Evolutionary conservation across 2,329 filamentous ascomycete species (phyloP).

Genomic region (Scedosporium minutisporum): DNA sequence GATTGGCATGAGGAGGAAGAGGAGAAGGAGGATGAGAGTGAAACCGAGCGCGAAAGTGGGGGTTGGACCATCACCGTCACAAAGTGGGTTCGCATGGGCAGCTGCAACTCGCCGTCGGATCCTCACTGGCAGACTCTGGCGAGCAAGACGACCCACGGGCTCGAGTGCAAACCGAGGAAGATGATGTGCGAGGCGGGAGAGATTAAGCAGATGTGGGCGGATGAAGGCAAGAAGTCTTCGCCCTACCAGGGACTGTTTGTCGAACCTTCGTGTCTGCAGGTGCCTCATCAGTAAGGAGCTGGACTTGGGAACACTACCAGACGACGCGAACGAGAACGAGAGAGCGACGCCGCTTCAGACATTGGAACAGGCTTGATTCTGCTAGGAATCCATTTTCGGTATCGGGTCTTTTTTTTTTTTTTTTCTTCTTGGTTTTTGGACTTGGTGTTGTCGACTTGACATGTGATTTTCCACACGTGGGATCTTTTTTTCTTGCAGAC

Average conservation of each 20-base stretch:
- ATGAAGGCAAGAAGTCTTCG: not conserved
- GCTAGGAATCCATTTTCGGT: too few species aligned
- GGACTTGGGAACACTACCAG: not conserved
- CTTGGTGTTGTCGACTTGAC: too few species aligned
- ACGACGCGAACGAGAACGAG: not conserved
- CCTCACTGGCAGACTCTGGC: not conserved
- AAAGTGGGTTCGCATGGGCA: conserved; percentile 5
- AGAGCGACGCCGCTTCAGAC: not conserved
- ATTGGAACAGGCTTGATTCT: too few species aligned
- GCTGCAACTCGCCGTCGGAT: conserved; percentile 5
- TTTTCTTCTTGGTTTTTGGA: too few species aligned
- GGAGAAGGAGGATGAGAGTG: not conserved
- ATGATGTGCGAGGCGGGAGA: conserved; percentile 2
- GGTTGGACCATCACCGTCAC: conserved; percentile 4
- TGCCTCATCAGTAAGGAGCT: not conserved
- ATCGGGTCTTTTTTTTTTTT: too few species aligned
- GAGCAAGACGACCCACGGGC: not conserved
- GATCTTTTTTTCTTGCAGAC: too few species aligned
- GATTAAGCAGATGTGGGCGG: conserved; percentile 6
- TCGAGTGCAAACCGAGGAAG: not conserved
- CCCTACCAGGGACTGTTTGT: conserved; percentile 1
- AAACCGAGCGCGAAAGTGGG: not conserved
- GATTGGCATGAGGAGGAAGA: not conserved
- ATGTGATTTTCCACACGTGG: too few species aligned
- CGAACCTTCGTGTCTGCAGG: not conserved